phyloP scores from a whole-genome alignment of 495 filamentous ascomycete genomes.

The Penicillium bovifimosum region DNA sequence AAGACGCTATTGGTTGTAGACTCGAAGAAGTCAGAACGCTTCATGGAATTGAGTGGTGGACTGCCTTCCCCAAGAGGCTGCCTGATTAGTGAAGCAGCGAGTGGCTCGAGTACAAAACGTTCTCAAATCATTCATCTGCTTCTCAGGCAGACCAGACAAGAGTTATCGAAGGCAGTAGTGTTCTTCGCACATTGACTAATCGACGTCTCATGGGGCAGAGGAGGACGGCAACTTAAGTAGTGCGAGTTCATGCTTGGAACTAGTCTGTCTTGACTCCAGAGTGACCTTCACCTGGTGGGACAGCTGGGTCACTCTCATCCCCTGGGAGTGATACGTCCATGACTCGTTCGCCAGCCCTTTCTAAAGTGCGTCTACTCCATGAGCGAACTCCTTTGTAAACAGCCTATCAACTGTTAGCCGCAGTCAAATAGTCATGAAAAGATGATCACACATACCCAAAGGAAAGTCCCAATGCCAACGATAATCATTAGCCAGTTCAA shows the following conservation, averaged over 20 bases:
- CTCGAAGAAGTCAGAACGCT: conserved; percentile 18
- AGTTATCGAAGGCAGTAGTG: conserved; percentile 43
- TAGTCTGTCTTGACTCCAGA: conserved; percentile 33
- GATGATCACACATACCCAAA: conserved; percentile 59
- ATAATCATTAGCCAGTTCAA: conserved; percentile 73
- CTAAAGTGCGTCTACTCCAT: conserved; percentile 62
- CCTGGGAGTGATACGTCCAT: conserved; percentile 77
- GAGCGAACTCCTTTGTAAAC: conserved; percentile 74
- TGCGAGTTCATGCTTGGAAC: conserved; percentile 42
- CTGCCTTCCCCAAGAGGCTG: conserved; percentile 34
- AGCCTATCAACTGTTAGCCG: conserved; percentile 46
- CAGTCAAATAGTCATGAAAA: neutral
- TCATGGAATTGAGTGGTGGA: conserved; percentile 28
- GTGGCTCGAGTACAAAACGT: conserved; percentile 39
- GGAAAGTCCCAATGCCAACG: conserved; percentile 74
- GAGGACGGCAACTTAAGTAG: conserved; percentile 88
- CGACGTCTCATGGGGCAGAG: conserved; percentile 66
- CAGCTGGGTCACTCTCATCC: conserved; percentile 71
- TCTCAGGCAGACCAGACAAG: conserved; percentile 25
- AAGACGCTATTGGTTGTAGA: conserved; percentile 7
- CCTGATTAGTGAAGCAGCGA: conserved; percentile 30
- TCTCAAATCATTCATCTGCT: conserved; percentile 17
- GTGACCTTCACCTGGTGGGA: conserved; percentile 67
- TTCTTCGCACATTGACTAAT: conserved; percentile 96
- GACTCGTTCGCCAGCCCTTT: conserved; percentile 71